Evolutionary conservation across 208 protist genomes (phyloP).

Genomic region (Leptomonas pyrrhocoris): DNA sequence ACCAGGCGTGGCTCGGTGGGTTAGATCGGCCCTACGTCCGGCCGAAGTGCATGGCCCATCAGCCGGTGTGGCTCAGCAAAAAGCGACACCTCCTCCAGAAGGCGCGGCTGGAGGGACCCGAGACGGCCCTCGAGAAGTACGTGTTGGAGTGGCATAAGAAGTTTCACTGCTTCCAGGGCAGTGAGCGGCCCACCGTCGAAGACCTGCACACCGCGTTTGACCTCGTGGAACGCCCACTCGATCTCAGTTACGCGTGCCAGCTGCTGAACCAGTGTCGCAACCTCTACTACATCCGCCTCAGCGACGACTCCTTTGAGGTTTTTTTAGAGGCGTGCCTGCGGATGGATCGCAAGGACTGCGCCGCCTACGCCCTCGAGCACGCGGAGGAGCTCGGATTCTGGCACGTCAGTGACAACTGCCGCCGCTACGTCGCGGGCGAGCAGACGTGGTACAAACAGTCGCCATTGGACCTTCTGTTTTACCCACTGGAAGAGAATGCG

Average conservation of each 20-base stretch:
- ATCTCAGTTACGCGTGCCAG: constrained; percentile 91
- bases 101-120: constrained; percentile 78
- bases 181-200: constrained; percentile 75
- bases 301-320: constrained; percentile 78
- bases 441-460: constrained; percentile 89
- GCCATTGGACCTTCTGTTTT: constrained; percentile 69
- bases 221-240: constrained; percentile 87
- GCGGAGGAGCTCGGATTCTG: constrained; percentile 84
- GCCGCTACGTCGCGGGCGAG: constrained; percentile 71
- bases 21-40: constrained; percentile 88
- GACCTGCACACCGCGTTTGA: constrained; percentile 92
- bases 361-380: constrained; percentile 77
- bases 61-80: constrained; percentile 89
- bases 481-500: constrained; percentile 85
- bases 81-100: constrained; percentile 87
- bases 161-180: constrained; percentile 86
- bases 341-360: constrained; percentile 88
- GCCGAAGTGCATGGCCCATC: constrained; percentile 91
- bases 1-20: constrained; percentile 92
- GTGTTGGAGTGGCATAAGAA: constrained; percentile 87
- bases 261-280: constrained; percentile 88
- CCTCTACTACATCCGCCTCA: constrained; percentile 79
- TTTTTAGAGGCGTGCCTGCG: constrained; percentile 91
- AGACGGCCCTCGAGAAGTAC: constrained; percentile 89
- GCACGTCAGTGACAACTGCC: constrained; percentile 83